Evolutionary conservation across 169 alveolate genomes (phyloP).

Genomic region (Plasmodium billcollinsi): DNA sequence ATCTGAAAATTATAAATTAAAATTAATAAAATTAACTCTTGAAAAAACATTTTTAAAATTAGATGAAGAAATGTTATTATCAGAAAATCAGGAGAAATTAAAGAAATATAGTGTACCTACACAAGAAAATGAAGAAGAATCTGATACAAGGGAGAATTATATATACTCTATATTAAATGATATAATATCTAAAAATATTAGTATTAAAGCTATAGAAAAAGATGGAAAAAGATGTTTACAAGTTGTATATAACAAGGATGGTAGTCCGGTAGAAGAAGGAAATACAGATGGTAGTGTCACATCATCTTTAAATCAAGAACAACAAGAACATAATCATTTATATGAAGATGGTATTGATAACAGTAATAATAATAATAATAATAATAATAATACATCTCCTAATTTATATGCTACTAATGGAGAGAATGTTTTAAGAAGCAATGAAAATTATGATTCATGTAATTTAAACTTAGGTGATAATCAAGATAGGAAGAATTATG

Average conservation of each 20-base stretch:
- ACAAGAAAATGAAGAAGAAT: slow-evolving; percentile 80
- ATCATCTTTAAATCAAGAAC: neutral
- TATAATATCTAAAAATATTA: slow-evolving; percentile 80
- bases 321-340: no score
- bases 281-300: slow-evolving; percentile 10
- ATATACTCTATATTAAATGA: slow-evolving; percentile 80
- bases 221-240: slow-evolving; percentile 83
- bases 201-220: slow-evolving; percentile 79
- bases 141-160: slow-evolving; percentile 79
- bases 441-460: slow-evolving; percentile 1
- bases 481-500: slow-evolving; percentile 29
- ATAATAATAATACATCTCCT: slow-evolving; percentile 20
- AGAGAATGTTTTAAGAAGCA: neutral
- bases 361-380: slow-evolving; percentile 18
- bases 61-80: slow-evolving; percentile 83
- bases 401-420: no score
- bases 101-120: slow-evolving; percentile 78
- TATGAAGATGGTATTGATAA: slow-evolving; percentile 21
- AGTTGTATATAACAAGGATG: slow-evolving; percentile 80
- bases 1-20: slow-evolving; percentile 63
- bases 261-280: slow-evolving; percentile 68
- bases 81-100: slow-evolving; percentile 71
- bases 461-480: neutral
- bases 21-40: slow-evolving; percentile 69
- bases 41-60: slow-evolving; percentile 81